These are phyloP conservation scores for Microbotryum scabiosae DNA, from an alignment of 1,284 basidiomycete genomes.

Conservation along the genomic window DNA sequence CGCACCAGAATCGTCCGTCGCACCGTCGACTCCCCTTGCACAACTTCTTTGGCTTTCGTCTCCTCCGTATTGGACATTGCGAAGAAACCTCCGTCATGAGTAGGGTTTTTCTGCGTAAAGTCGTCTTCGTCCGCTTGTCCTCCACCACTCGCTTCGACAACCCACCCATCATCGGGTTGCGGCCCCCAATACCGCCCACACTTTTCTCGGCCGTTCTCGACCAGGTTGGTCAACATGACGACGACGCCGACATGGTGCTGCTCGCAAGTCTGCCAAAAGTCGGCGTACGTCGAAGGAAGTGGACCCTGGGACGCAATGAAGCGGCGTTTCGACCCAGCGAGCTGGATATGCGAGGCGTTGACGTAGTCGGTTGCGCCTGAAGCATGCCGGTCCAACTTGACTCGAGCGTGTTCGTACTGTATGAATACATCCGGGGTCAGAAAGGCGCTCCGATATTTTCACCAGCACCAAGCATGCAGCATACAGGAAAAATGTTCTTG, in stretches of 20 bases:
- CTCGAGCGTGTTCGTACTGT: conserved; percentile 50
- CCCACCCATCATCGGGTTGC: conserved; percentile 52
- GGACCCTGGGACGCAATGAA: conserved; percentile 98
- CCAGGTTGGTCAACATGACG: conserved; percentile 76
- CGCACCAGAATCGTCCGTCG: conserved; percentile 18
- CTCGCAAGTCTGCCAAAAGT: conserved; percentile 77
- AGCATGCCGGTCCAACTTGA: conserved; percentile 51
- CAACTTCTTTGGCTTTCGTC: neutral
- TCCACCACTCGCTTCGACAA: conserved; percentile 19
- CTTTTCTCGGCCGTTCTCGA: conserved; percentile 80
- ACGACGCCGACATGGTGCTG: conserved; percentile 50
- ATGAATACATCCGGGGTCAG: neutral
- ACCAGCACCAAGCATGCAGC: conserved; percentile 34
- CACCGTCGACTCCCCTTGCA: conserved; percentile 20
- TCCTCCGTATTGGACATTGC: conserved; percentile 13
- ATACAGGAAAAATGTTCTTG: conserved; percentile 48
- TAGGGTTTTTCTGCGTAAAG: conserved; percentile 27
- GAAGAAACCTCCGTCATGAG: conserved; percentile 35
- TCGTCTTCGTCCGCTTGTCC: conserved; percentile 33
- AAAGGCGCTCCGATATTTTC: too few species aligned
- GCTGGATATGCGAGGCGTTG: conserved; percentile 60
- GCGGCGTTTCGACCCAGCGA: conserved; percentile 46
- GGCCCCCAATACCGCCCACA: conserved; percentile 87
- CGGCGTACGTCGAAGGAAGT: conserved; percentile 73
- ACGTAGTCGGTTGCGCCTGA: conserved; percentile 59